These are phyloP conservation scores for Fusarium hainanense DNA, from an alignment of 2,329 filamentous ascomycete species.

Conservation along the genomic window DNA sequence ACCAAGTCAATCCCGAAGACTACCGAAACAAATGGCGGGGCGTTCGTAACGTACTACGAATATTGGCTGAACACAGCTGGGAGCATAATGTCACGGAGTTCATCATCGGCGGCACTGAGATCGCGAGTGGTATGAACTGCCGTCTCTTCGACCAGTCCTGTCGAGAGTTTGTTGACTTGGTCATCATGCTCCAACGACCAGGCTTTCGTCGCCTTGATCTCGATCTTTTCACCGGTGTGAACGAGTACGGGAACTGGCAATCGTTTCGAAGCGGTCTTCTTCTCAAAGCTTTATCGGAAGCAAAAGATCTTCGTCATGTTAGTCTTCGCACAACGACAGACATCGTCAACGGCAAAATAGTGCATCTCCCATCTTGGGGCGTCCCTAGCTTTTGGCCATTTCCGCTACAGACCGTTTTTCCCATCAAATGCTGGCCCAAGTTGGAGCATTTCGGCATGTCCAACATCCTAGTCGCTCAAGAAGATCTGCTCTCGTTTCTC, in stretches of 20 bases:
- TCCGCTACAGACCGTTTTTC: not conserved
- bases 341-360: too few species aligned
- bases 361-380: too few species aligned
- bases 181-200: not conserved
- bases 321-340: not conserved
- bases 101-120: not conserved
- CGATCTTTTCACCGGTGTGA: not conserved
- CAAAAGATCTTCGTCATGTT: not conserved
- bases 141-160: not conserved
- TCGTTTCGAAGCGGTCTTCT: not conserved
- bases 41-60: not conserved
- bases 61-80: not conserved
- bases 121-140: not conserved
- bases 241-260: too few species aligned
- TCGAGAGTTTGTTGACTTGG: not conserved
- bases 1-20: too few species aligned
- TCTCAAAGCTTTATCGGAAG: not conserved
- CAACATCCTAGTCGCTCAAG: not conserved
- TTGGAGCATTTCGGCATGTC: constrained; percentile 6
- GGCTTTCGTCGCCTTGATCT: not conserved
- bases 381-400: too few species aligned
- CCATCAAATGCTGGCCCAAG: not conserved
- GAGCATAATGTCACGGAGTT: not conserved
- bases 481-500: not conserved
- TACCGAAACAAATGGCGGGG: not conserved